phyloP scores from a whole-genome alignment of 1,139 yeast species.

The Debaryomyces robertsiae region DNA sequence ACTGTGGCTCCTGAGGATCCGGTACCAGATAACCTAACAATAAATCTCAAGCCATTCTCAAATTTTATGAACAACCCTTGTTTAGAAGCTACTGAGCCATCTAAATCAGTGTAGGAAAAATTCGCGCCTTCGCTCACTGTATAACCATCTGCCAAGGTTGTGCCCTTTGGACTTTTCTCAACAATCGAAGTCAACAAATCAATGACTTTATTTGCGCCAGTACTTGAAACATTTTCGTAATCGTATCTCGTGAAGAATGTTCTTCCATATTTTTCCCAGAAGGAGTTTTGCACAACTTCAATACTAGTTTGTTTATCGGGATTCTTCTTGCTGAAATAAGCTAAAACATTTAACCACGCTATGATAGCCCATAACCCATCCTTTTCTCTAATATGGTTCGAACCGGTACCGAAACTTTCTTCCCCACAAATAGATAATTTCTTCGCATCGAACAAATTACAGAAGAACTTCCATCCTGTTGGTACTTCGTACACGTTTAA shows the following conservation, averaged over 20 bases:
- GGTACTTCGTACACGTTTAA: constrained; percentile 91
- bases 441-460: constrained; percentile 90
- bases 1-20: constrained; percentile 99
- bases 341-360: constrained; percentile 96
- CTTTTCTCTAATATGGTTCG: constrained; percentile 95
- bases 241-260: constrained; percentile 98
- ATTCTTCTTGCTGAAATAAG: constrained; percentile 66
- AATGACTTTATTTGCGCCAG: constrained; percentile 74
- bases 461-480: constrained; percentile 98
- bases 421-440: constrained; percentile 97
- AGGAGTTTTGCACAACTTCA: constrained; percentile 75
- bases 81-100: constrained; percentile 86
- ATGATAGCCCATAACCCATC: constrained; percentile 98
- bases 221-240: constrained; percentile 78
- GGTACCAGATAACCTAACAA: constrained; percentile 93
- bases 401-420: constrained; percentile 97
- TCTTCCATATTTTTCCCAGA: constrained; percentile 94
- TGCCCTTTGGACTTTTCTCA: constrained; percentile 42
- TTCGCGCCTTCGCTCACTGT: constrained; percentile 77
- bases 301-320: constrained; percentile 64
- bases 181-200: constrained; percentile 50
- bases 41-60: constrained; percentile 79
- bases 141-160: constrained; percentile 47
- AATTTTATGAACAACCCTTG: constrained; percentile 91
- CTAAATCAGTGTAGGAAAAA: constrained; percentile 90